These are phyloP conservation scores for Nitzschia putrida DNA, from an alignment of 108 stramenopile species.

Conservation along the genomic window DNA sequence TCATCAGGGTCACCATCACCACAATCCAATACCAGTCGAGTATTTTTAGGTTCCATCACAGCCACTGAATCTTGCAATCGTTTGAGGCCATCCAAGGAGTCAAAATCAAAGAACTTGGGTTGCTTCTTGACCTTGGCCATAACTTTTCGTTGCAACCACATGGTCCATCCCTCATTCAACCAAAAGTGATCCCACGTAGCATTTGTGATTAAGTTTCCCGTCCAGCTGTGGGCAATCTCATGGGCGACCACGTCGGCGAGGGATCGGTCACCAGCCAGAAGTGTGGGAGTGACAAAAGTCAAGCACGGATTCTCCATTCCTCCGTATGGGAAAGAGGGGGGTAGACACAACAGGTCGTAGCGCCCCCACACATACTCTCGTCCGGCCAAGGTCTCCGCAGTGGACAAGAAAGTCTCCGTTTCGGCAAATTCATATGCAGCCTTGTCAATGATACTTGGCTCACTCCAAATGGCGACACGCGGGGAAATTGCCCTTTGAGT, in stretches of 20 bases:
- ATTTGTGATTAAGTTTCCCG: slow-evolving; percentile 97
- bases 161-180: slow-evolving; percentile 99
- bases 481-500: slow-evolving; percentile 69
- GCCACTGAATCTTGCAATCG: slow-evolving; percentile 61
- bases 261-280: slow-evolving; percentile 92
- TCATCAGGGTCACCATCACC: slow-evolving; percentile 96
- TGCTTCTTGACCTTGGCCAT: slow-evolving; percentile 78
- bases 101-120: slow-evolving; percentile 79
- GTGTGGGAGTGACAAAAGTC: slow-evolving; percentile 97
- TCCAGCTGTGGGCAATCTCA: slow-evolving; percentile 91
- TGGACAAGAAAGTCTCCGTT: slow-evolving; percentile 88
- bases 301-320: slow-evolving; percentile 98
- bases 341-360: slow-evolving; percentile 95
- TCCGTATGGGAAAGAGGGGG: slow-evolving; percentile 97
- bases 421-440: slow-evolving; percentile 95
- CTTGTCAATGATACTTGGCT: slow-evolving; percentile 86
- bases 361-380: slow-evolving; percentile 89
- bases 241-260: slow-evolving; percentile 97
- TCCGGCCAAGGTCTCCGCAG: slow-evolving; percentile 81
- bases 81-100: slow-evolving; percentile 80
- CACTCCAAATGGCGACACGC: slow-evolving; percentile 89
- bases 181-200: slow-evolving; percentile 92
- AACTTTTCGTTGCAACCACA: slow-evolving; percentile 96
- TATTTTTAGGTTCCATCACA: slow-evolving; percentile 66
- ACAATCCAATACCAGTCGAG: slow-evolving; percentile 72